A percentile compares a stretch with the other conserved stretches of the same genome.
phyloP scores from a whole-genome alignment of 192 early-diverging fungal genomes.

The Rhizophagus prolifer region DNA sequence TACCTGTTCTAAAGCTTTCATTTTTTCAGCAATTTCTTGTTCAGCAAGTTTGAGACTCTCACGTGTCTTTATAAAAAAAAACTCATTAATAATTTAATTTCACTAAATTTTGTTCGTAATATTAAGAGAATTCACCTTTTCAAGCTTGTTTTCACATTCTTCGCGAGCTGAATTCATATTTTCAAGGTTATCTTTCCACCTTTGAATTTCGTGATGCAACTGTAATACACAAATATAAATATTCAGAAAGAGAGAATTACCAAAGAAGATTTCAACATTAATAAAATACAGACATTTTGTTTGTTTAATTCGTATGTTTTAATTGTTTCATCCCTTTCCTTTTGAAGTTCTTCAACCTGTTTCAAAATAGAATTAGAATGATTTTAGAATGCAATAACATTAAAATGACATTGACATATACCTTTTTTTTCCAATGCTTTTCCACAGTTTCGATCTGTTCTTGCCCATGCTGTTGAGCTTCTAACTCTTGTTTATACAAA shows the following conservation, averaged over 20 bases:
- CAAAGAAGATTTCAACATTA: neutral
- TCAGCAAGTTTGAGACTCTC: neutral
- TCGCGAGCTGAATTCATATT: neutral
- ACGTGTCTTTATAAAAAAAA: neutral
- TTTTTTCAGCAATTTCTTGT: neutral
- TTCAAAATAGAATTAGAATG: neutral
- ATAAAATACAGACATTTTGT: constrained; percentile 21
- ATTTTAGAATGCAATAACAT: neutral
- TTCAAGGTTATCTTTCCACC: neutral
- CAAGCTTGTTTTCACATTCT: neutral
- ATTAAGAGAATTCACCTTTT: neutral
- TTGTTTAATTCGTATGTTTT: constrained; percentile 34
- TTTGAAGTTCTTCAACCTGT: constrained; percentile 21
- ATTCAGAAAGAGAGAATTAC: neutral
- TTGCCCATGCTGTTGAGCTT: neutral
- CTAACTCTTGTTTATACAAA: neutral
- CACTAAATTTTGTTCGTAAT: neutral
- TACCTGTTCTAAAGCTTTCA: neutral
- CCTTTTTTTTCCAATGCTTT: neutral
- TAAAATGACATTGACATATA: neutral
- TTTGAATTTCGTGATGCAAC: neutral
- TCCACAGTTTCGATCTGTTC: neutral
- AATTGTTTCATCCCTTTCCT: constrained; percentile 34
- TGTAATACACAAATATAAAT: constrained; percentile 8
- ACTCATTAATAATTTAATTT: neutral